Conservation (phyloP, 148 eudicot species). For the Persicaria tinctoria region DNA sequence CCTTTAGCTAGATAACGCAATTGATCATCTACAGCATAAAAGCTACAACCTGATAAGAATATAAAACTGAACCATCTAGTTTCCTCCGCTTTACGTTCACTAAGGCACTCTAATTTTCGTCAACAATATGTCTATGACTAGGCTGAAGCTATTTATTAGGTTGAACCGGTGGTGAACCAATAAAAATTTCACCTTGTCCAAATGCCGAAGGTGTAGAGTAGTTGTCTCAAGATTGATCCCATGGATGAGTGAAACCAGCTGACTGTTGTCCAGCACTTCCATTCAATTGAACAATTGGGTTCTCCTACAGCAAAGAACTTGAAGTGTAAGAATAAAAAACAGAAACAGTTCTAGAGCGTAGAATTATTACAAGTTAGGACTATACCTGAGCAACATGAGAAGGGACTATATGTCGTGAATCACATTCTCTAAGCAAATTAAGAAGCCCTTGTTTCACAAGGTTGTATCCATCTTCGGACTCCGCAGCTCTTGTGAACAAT, state of each 20-base stretch:
- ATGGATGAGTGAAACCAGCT: neutral
- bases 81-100: neutral
- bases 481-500: constrained; percentile 5
- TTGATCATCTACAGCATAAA: neutral
- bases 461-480: constrained; percentile 1
- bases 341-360: neutral
- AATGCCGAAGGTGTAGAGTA: neutral
- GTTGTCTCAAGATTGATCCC: neutral
- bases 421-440: neutral
- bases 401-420: neutral
- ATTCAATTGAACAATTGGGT: neutral
- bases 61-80: neutral
- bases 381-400: constrained; percentile 1
- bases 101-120: neutral
- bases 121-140: too few relatives aligned
- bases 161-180: too few relatives aligned
- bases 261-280: neutral
- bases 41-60: neutral
- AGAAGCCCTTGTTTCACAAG: constrained; percentile 4
- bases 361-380: neutral
- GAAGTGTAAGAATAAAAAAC: neutral
- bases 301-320: neutral
- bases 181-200: neutral
- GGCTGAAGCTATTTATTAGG: too few relatives aligned
- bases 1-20: neutral